These are phyloP conservation scores for Neospermospora avenae DNA, from an alignment of 2,329 filamentous ascomycete species.

Conservation along the genomic window DNA sequence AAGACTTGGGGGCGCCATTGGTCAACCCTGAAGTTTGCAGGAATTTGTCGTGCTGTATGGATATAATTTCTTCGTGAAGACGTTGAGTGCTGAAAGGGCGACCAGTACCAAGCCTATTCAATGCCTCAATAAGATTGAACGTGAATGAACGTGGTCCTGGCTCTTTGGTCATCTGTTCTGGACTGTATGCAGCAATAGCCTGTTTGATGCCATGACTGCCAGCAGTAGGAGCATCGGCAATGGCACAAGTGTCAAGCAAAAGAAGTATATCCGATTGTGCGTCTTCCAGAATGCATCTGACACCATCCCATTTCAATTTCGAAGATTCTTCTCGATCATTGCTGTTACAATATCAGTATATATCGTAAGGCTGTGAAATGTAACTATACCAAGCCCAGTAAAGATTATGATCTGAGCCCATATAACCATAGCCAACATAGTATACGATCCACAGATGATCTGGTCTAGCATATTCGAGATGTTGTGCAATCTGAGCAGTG, in stretches of 20 bases:
- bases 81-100: slow-evolving; percentile 55
- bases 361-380: slow-evolving; percentile 26
- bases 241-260: slow-evolving; percentile 58
- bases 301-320: slow-evolving; percentile 61
- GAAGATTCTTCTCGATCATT: slow-evolving; percentile 55
- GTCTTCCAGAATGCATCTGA: slow-evolving; percentile 60
- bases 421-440: slow-evolving; percentile 59
- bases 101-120: slow-evolving; percentile 50
- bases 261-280: slow-evolving; percentile 61
- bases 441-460: slow-evolving; percentile 63
- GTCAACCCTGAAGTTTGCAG: slow-evolving; percentile 42
- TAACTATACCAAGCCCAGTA: slow-evolving; percentile 64
- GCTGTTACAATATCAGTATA: slow-evolving; percentile 44
- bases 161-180: slow-evolving; percentile 48
- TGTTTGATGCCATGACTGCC: slow-evolving; percentile 58
- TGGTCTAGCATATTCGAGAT: slow-evolving; percentile 54
- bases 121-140: slow-evolving; percentile 51
- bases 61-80: slow-evolving; percentile 53
- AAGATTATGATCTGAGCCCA: slow-evolving; percentile 56
- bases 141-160: slow-evolving; percentile 55
- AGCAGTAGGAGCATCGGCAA: slow-evolving; percentile 48
- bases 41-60: slow-evolving; percentile 38
- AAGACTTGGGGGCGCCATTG: slow-evolving; percentile 43
- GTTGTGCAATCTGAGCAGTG: slow-evolving; percentile 56
- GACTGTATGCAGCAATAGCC: slow-evolving; percentile 56